These are phyloP conservation scores for Aspergillus niger DNA, from an alignment of 2,329 filamentous ascomycete species.

Conservation along the genomic window DNA sequence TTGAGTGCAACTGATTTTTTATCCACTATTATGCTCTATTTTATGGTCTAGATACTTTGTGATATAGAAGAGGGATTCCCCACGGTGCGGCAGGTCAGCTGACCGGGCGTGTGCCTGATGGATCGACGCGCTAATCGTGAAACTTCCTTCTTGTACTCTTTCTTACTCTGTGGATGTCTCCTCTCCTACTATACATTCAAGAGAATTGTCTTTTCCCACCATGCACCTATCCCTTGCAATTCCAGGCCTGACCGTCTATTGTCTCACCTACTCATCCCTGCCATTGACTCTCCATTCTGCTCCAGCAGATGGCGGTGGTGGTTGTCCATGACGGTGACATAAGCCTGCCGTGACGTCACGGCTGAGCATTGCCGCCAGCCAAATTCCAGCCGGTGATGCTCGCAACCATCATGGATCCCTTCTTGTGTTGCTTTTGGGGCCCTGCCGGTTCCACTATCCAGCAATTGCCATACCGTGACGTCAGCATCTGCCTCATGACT, in stretches of 20 bases:
- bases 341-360: conserved; percentile 6
- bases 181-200: too few relatives aligned
- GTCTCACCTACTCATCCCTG: not conserved
- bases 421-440: not conserved
- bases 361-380: conserved; percentile 3
- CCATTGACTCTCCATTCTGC: not conserved
- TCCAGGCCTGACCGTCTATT: not conserved
- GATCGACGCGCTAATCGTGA: too few relatives aligned
- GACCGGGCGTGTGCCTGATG: too few relatives aligned
- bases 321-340: not conserved
- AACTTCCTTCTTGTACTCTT: too few relatives aligned
- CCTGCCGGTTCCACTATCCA: not conserved
- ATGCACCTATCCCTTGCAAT: not conserved
- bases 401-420: not conserved
- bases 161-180: too few relatives aligned
- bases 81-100: too few relatives aligned
- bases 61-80: too few relatives aligned
- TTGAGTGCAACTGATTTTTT: too few relatives aligned
- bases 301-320: not conserved
- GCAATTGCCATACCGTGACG: not conserved
- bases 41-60: too few relatives aligned
- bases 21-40: too few relatives aligned
- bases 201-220: not conserved
- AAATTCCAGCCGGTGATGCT: not conserved
- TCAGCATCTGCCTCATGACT: not conserved